Conservation (phyloP, 2,329 filamentous ascomycete genomes). For the Fusarium poae region DNA sequence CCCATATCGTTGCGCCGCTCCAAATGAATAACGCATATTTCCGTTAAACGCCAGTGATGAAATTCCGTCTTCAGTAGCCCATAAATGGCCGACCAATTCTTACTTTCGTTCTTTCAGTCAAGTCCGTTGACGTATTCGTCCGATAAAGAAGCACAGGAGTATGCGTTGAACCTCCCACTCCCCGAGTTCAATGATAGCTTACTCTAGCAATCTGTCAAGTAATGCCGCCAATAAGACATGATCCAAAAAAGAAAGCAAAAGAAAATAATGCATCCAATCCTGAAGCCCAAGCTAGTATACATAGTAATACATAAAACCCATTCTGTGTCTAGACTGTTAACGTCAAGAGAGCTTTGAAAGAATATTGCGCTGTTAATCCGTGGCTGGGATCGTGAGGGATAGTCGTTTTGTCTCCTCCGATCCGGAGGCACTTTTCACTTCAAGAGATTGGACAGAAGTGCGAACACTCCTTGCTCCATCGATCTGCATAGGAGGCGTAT, state of each 20-base stretch:
- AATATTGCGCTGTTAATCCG: conserved; percentile 27
- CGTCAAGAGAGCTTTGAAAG: conserved; percentile 4
- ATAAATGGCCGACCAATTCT: conserved; percentile 14
- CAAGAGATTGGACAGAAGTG: conserved; percentile 48
- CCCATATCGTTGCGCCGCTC: conserved; percentile 39
- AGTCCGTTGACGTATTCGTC: conserved; percentile 28
- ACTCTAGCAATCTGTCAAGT: conserved; percentile 3
- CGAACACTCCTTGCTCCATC: conserved; percentile 46
- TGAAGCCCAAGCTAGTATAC: conserved; percentile 40
- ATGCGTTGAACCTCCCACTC: background rate
- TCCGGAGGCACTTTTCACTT: conserved; percentile 44
- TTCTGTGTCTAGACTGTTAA: background rate
- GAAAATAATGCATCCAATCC: conserved; percentile 31
- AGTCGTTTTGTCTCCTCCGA: conserved; percentile 47
- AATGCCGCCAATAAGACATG: conserved; percentile 8
- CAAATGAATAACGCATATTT: conserved; percentile 30
- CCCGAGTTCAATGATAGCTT: conserved; percentile 15
- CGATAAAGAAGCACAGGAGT: conserved; percentile 21
- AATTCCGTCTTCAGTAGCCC: conserved; percentile 9
- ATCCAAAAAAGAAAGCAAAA: conserved; percentile 10
- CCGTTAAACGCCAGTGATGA: conserved; percentile 38
- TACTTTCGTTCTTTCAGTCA: conserved; percentile 21
- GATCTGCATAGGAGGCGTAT: conserved; percentile 51
- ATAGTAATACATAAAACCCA: conserved; percentile 43
- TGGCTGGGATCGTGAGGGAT: conserved; percentile 49